phyloP scores from a whole-genome alignment of 163 green algal genomes.

The Smithsoniella earleae region DNA sequence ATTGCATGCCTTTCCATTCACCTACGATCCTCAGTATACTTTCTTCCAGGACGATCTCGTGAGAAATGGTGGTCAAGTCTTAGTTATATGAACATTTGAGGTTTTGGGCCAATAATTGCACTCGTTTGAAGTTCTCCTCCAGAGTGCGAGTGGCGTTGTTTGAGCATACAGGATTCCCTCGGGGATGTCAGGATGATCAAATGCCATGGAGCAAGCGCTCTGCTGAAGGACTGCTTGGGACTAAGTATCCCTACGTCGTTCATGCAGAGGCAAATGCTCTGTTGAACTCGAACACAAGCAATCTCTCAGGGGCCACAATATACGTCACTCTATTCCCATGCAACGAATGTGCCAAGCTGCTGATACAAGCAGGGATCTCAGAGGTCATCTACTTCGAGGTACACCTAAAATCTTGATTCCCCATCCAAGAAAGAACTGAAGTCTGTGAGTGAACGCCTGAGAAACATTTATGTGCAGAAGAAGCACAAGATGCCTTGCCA shows the following conservation, averaged over 20 bases:
- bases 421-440: not conserved
- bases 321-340: conserved; percentile 99
- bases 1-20: too few species aligned
- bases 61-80: too few species aligned
- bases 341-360: conserved; percentile 98
- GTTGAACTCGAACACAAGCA: conserved; percentile 79
- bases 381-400: conserved; percentile 86
- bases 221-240: conserved; percentile 47
- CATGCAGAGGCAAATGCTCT: conserved; percentile 97
- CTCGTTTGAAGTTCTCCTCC: too few species aligned
- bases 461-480: not conserved
- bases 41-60: too few species aligned
- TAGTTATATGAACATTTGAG: too few species aligned
- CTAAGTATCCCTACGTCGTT: conserved; percentile 84
- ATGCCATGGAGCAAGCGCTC: conserved; percentile 85
- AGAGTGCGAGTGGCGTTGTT: too few species aligned
- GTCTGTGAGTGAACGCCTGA: not conserved
- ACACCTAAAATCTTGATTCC: not conserved
- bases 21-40: too few species aligned
- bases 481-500: not conserved
- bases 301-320: conserved; percentile 40
- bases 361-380: conserved; percentile 86
- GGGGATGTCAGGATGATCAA: conserved; percentile 57
- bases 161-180: conserved; percentile 40
- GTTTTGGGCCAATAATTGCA: too few species aligned